phyloP scores from a whole-genome alignment of 345 rosid genomes.

The Pelargonium nanum region DNA sequence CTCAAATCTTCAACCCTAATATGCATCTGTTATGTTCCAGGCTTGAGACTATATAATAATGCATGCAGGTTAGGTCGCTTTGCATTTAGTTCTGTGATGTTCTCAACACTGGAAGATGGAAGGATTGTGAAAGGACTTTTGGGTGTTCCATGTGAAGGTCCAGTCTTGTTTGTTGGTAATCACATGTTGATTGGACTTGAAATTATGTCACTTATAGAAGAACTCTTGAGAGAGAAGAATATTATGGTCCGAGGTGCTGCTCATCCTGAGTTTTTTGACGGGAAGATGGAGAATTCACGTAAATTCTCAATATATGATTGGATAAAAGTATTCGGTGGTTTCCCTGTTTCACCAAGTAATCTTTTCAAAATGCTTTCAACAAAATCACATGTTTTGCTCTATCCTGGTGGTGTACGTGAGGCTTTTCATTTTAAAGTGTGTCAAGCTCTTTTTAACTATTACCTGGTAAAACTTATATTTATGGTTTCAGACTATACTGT shows the following conservation, averaged over 20 bases:
- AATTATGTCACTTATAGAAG: conserved; percentile 19
- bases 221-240: conserved; percentile 29
- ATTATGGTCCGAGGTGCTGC: conserved; percentile 40
- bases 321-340: conserved; percentile 53
- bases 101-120: conserved; percentile 48
- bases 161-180: conserved; percentile 42
- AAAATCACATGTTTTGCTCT: conserved; percentile 53
- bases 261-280: conserved; percentile 32
- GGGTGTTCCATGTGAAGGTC: conserved; percentile 50
- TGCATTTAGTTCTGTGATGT: conserved; percentile 22
- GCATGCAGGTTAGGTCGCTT: conserved; percentile 8
- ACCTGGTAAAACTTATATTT: too few species aligned
- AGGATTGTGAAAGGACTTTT: conserved; percentile 39
- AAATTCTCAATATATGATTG: conserved; percentile 24
- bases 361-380: conserved; percentile 54
- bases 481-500: too few species aligned
- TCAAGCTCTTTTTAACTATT: too few species aligned
- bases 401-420: conserved; percentile 79
- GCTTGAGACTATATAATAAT: too few species aligned
- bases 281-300: conserved; percentile 11
- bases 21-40: too few species aligned
- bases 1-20: too few species aligned
- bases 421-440: conserved; percentile 37
- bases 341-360: conserved; percentile 51
- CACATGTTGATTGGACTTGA: conserved; percentile 53